Evolutionary conservation across 2,329 filamentous ascomycete species (phyloP), one percentile per base, ranked within the genome.

Genomic region (Uncinocarpus reesii): DNA sequence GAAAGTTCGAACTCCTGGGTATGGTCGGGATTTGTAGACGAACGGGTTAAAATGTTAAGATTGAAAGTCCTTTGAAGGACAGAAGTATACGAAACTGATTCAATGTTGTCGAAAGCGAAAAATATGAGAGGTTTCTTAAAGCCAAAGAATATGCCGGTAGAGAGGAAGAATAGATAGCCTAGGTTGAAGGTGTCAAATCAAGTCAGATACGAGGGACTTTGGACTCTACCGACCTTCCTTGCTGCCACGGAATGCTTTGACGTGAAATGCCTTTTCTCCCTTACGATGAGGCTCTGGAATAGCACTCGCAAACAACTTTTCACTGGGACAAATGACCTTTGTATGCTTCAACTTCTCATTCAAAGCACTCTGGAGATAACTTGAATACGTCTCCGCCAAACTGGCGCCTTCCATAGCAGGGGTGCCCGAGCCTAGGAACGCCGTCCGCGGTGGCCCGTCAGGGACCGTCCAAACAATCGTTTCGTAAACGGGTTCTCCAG

Each of bases 51-150:
- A 48, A 82, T 72, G 55, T 78, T 78, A 28, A 83, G 71, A 56
- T 82, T 82, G 67, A 83, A 83, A 0, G 79, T 82, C 28, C 79
- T 74, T 55, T 80, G 78, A 5, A 83, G 67, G 15, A 82, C 76
- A 34, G 75, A 77, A 3, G 78, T 81, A 64, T 81, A 83, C 32
- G 75, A 78, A 38, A 81, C 73, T 18, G 74, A 75, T 44, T 76
- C 75, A 50, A 83, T 71, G 29, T 69, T 67, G 41, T 74, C 71
- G 52, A 82, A 80, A 7, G 77, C 71, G 58, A 81, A 80, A 65
- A 78, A 81, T 7, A 75, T 61, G 20, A 83, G 66, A 0, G 79
- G 79, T 57, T 82, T 83, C 58, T 81, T 81, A 69, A 80, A 82
- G 34, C 75, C 79, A 58, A 77, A 82, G 34, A 82, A 62, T 41